These are phyloP conservation scores for Ogataea parapolymorpha DNA, from an alignment of 805 yeast species.

Conservation along the genomic window DNA sequence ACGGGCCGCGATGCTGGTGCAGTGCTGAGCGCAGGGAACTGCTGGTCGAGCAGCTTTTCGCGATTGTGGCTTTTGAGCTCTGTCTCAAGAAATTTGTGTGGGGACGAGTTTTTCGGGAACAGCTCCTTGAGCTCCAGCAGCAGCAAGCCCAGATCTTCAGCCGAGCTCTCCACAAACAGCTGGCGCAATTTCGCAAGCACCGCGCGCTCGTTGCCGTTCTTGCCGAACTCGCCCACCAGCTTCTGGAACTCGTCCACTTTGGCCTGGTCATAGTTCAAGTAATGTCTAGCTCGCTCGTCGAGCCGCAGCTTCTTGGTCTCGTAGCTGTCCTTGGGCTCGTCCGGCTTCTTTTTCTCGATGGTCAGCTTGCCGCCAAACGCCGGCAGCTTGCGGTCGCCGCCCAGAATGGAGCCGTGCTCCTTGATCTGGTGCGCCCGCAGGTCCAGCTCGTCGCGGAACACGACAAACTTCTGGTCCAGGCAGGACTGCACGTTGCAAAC, in stretches of 20 bases:
- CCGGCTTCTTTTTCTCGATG: constrained; percentile 17
- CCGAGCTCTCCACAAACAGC: constrained; percentile 40
- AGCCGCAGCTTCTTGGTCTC: constrained; percentile 58
- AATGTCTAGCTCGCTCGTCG: constrained; percentile 83
- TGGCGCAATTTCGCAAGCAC: constrained; percentile 47
- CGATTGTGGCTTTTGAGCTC: constrained; percentile 27
- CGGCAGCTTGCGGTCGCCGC: constrained; percentile 39
- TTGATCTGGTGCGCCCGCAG: constrained; percentile 82
- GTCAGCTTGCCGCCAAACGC: constrained; percentile 25
- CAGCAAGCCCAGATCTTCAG: constrained; percentile 54
- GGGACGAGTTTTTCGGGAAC: constrained; percentile 44
- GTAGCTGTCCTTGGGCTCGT: constrained; percentile 35
- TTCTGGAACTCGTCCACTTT: constrained; percentile 47
- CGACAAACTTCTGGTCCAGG: constrained; percentile 87
- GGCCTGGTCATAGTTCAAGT: constrained; percentile 51
- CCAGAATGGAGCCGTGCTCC: constrained; percentile 67
- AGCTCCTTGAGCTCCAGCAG: constrained; percentile 60
- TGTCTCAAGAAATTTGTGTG: constrained; percentile 37
- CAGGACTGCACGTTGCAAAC: constrained; percentile 76
- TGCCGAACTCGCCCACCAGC: constrained; percentile 46
- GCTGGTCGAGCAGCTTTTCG: constrained; percentile 30
- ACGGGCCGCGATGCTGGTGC: constrained; percentile 6
- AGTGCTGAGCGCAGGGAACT: constrained; percentile 46
- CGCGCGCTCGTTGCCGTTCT: constrained; percentile 42
- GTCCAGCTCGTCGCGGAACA: constrained; percentile 82